A percentile compares a stretch with the other conserved stretches of the same genome.
phyloP scores from a whole-genome alignment of 768 basidiomycete genomes.

The Lentinus tigrinus region DNA sequence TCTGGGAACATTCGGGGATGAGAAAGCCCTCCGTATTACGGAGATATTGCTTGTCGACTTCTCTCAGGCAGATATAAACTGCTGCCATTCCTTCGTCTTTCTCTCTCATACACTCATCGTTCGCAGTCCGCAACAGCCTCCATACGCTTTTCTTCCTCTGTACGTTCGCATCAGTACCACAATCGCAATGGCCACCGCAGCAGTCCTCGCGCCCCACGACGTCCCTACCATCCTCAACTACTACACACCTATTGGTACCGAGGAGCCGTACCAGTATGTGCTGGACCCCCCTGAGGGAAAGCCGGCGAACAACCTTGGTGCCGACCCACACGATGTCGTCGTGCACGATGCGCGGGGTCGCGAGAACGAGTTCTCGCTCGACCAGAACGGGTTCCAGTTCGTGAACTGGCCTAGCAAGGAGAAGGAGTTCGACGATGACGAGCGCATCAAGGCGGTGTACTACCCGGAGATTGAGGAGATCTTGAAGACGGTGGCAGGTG shows the following conservation, averaged over 20 bases:
- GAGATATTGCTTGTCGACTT: too few relatives aligned
- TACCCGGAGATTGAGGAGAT: slow-evolving; percentile 41
- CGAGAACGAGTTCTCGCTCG: slow-evolving; percentile 30
- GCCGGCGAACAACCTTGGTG: slow-evolving; percentile 26
- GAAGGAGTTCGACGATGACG: slow-evolving; percentile 40
- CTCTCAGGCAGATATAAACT: too few relatives aligned
- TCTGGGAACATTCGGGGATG: not conserved
- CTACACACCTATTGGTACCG: slow-evolving; percentile 21
- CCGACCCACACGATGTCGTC: slow-evolving; percentile 14
- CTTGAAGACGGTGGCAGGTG: slow-evolving; percentile 39
- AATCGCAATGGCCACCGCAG: slow-evolving; percentile 23
- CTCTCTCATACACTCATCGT: not conserved
- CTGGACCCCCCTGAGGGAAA: slow-evolving; percentile 28
- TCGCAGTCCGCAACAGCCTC: not conserved
- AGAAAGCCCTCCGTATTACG: slow-evolving; percentile 3
- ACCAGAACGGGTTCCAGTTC: slow-evolving; percentile 43
- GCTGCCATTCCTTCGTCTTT: too few relatives aligned
- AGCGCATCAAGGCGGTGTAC: slow-evolving; percentile 34
- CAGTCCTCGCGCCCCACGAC: slow-evolving; percentile 29
- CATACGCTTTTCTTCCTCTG: not conserved
- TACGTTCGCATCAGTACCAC: not conserved
- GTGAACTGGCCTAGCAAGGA: slow-evolving; percentile 30
- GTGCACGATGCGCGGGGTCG: slow-evolving; percentile 28
- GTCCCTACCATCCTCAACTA: slow-evolving; percentile 38
- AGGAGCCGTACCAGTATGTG: slow-evolving; percentile 34